These are phyloP conservation scores for Periconia sp. DNA, from an alignment of 2,329 filamentous ascomycete species.

Conservation along the genomic window DNA sequence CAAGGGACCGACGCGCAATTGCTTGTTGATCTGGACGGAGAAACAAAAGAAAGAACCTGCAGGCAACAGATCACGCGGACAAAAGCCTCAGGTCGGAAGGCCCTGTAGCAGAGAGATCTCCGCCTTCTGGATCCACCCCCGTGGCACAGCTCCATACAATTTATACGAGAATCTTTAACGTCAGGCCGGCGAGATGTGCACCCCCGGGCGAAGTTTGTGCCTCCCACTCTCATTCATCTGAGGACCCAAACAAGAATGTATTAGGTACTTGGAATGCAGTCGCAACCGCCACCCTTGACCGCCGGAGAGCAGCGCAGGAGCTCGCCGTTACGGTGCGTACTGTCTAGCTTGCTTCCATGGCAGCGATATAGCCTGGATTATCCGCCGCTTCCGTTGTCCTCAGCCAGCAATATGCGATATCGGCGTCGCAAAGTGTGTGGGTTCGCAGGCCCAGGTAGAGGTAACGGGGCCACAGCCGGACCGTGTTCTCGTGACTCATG, in stretches of 20 bases:
- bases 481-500: slow-evolving; percentile 45
- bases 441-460: slow-evolving; percentile 21
- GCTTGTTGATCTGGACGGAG: neutral
- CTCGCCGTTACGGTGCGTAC: slow-evolving; percentile 15
- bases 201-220: slow-evolving; percentile 15
- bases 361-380: slow-evolving; percentile 31
- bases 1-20: neutral
- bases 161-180: slow-evolving; percentile 23
- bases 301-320: slow-evolving; percentile 9
- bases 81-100: slow-evolving; percentile 6
- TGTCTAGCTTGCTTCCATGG: slow-evolving; percentile 10
- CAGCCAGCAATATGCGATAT: slow-evolving; percentile 37
- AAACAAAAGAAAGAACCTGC: slow-evolving; percentile 7
- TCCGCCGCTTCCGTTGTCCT: slow-evolving; percentile 26
- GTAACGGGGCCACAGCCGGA: slow-evolving; percentile 27
- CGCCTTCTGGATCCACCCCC: slow-evolving; percentile 2
- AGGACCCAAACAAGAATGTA: slow-evolving; percentile 17
- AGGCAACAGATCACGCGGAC: slow-evolving; percentile 19
- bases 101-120: slow-evolving; percentile 15
- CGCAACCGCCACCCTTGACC: slow-evolving; percentile 10
- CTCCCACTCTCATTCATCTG: slow-evolving; percentile 19
- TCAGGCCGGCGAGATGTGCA: slow-evolving; percentile 15
- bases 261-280: slow-evolving; percentile 22
- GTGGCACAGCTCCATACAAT: slow-evolving; percentile 13
- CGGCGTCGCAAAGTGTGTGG: slow-evolving; percentile 27